Percentiles rank a stretch among this genome's conserved stretches.
Evolutionary conservation across 805 yeast genomes (phyloP).

Genomic region (Candida berthetii): DNA sequence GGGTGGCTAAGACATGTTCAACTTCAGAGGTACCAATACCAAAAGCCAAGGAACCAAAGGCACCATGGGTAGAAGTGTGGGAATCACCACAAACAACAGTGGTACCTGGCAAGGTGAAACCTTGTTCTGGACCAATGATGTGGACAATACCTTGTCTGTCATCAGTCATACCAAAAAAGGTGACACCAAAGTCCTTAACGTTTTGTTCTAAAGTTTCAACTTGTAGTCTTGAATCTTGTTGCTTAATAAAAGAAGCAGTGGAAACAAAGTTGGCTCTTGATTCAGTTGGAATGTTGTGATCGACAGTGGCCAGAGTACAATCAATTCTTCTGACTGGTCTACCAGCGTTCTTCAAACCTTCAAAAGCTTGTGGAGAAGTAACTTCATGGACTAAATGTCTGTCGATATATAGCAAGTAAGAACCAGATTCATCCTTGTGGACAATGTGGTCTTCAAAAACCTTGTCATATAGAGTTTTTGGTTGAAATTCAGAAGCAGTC

Average conservation of each 20-base stretch:
- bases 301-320: conserved; percentile 92
- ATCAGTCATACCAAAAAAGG: conserved; percentile 93
- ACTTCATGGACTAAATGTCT: conserved; percentile 98
- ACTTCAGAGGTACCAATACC: conserved; percentile 99
- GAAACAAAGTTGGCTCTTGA: conserved; percentile 74
- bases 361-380: conserved; percentile 98
- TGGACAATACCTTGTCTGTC: conserved; percentile 97
- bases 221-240: conserved; percentile 88
- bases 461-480: conserved; percentile 88
- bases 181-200: conserved; percentile 82
- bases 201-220: conserved; percentile 89
- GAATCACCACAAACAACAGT: conserved; percentile 99
- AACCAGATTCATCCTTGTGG: conserved; percentile 82
- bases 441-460: conserved; percentile 94
- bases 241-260: conserved; percentile 75
- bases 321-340: conserved; percentile 87
- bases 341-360: conserved; percentile 84
- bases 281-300: conserved; percentile 94
- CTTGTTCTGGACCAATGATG: conserved; percentile 98
- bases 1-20: conserved; percentile 97
- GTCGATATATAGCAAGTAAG: conserved; percentile 85
- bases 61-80: conserved; percentile 98
- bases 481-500: conserved; percentile 29
- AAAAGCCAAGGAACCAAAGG: conserved; percentile 94
- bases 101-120: conserved; percentile 96